A percentile compares a stretch with the other conserved stretches of the same genome.
phyloP scores from a whole-genome alignment of 2,329 filamentous ascomycete species.

The Pseudogymnoascus sp. region DNA sequence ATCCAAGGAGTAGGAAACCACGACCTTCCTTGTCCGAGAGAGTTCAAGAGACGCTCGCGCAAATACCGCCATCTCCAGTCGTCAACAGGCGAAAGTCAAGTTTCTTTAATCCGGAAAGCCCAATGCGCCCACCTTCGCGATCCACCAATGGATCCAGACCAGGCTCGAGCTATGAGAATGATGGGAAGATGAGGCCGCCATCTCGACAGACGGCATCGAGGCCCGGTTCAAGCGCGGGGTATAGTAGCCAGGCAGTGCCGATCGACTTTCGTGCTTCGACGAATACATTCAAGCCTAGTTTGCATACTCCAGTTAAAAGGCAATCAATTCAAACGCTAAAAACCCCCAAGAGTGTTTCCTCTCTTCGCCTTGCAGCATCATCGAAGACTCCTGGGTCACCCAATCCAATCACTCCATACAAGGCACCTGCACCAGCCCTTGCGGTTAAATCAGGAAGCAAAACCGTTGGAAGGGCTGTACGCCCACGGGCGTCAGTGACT shows the following conservation, averaged over 20 bases:
- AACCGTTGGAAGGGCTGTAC: slow-evolving; percentile 40
- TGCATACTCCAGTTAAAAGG: slow-evolving; percentile 31
- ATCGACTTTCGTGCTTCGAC: slow-evolving; percentile 39
- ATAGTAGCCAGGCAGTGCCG: slow-evolving; percentile 32
- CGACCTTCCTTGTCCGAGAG: slow-evolving; percentile 64
- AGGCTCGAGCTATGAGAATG: slow-evolving; percentile 55
- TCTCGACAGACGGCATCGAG: slow-evolving; percentile 45
- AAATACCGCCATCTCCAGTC: slow-evolving; percentile 70
- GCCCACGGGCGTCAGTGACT: slow-evolving; percentile 46
- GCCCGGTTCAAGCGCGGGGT: slow-evolving; percentile 48
- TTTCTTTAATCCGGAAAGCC: slow-evolving; percentile 62
- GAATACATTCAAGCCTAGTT: slow-evolving; percentile 37
- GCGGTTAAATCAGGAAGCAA: slow-evolving; percentile 37
- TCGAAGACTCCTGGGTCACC: slow-evolving; percentile 19
- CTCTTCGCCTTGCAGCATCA: slow-evolving; percentile 23
- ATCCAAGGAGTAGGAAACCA: background rate
- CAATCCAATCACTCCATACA: background rate
- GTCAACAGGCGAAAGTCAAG: slow-evolving; percentile 59
- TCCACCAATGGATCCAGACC: slow-evolving; percentile 21
- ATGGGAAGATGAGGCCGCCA: slow-evolving; percentile 45
- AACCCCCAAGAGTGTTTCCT: slow-evolving; percentile 24
- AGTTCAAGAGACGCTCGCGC: slow-evolving; percentile 76
- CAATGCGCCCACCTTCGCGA: slow-evolving; percentile 43
- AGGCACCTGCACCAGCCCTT: slow-evolving; percentile 6
- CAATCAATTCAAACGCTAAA: slow-evolving; percentile 29